Evolutionary conservation across 495 filamentous ascomycete genomes (phyloP).

Genomic region (Podospora comata): DNA sequence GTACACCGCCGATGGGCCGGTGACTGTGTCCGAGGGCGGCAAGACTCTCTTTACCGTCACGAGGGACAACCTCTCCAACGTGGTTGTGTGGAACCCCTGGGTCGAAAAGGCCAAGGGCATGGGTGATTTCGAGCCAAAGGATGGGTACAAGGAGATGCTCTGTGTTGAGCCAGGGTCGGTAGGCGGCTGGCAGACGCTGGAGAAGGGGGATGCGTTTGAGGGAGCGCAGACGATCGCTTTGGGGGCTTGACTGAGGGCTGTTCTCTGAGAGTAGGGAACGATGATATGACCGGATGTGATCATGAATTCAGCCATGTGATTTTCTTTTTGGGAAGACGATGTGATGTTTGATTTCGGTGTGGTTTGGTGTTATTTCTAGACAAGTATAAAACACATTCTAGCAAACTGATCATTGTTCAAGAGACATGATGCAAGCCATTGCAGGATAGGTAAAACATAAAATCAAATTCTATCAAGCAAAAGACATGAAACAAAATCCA

Average conservation of each 20-base stretch:
- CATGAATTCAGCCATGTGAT: not conserved
- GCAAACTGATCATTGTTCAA: no score
- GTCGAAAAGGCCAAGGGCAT: slow-evolving; percentile 74
- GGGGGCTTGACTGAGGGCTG: not conserved
- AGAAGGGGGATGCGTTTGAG: slow-evolving; percentile 84
- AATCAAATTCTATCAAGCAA: no score
- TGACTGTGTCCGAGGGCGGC: slow-evolving; percentile 59
- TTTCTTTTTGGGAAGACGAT: not conserved
- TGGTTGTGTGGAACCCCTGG: slow-evolving; percentile 99
- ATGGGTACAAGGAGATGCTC: slow-evolving; percentile 87
- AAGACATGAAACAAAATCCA: not conserved
- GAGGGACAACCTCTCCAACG: slow-evolving; percentile 76
- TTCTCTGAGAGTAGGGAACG: not conserved
- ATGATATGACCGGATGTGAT: not conserved
- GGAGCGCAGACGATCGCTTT: slow-evolving; percentile 72
- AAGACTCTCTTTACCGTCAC: slow-evolving; percentile 64
- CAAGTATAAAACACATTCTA: no score
- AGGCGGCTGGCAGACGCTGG: slow-evolving; percentile 73
- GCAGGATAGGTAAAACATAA: no score
- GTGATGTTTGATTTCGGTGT: not conserved
- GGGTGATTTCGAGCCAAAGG: slow-evolving; percentile 83
- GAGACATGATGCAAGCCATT: no score
- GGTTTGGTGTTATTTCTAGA: not conserved
- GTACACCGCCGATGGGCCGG: slow-evolving; percentile 40
- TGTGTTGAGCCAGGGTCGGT: slow-evolving; percentile 92